Evolutionary conservation across 2,329 filamentous ascomycete species (phyloP).

Genomic region (Cordyceps militaris): DNA sequence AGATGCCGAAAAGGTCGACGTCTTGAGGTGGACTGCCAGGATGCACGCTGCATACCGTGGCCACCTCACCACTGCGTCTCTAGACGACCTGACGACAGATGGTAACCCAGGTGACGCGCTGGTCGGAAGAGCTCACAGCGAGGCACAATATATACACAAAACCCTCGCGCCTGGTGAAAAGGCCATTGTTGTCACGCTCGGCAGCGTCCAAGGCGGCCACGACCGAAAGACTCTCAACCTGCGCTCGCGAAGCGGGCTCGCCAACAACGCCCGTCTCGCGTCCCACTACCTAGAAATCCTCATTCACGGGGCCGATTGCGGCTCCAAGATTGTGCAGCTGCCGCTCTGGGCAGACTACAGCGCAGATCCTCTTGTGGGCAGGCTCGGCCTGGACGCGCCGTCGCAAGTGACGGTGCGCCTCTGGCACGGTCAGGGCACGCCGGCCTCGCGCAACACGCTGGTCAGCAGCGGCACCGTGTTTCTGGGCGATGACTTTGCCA

Average conservation of each 20-base stretch:
- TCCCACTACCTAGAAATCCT: slow-evolving; percentile 12
- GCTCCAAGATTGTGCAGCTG: slow-evolving; percentile 15
- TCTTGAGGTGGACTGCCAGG: slow-evolving; percentile 26
- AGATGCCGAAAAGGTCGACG: slow-evolving; percentile 6
- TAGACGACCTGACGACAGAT: background rate
- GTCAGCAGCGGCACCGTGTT: slow-evolving; percentile 24
- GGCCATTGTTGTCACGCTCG: slow-evolving; percentile 13
- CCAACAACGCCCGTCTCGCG: background rate
- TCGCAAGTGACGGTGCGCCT: slow-evolving; percentile 19
- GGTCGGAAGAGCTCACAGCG: background rate
- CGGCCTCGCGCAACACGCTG: slow-evolving; percentile 6
- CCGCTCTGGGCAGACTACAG: slow-evolving; percentile 21
- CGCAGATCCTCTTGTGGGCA: slow-evolving; percentile 20
- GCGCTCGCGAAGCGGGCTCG: background rate
- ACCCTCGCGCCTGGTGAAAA: background rate
- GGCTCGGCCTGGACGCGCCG: slow-evolving; percentile 10
- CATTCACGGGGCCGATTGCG: background rate
- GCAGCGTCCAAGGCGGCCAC: slow-evolving; percentile 15
- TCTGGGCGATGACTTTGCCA: slow-evolving; percentile 18
- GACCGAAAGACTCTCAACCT: slow-evolving; percentile 4
- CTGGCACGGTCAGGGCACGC: slow-evolving; percentile 3
- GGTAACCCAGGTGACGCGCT: background rate
- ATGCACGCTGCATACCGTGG: slow-evolving; percentile 29
- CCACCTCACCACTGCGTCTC: slow-evolving; percentile 22
- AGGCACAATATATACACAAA: background rate